Base-by-base conservation (phyloP, 129 eudicot species). In the Saposhnikovia divaricata region DNA sequence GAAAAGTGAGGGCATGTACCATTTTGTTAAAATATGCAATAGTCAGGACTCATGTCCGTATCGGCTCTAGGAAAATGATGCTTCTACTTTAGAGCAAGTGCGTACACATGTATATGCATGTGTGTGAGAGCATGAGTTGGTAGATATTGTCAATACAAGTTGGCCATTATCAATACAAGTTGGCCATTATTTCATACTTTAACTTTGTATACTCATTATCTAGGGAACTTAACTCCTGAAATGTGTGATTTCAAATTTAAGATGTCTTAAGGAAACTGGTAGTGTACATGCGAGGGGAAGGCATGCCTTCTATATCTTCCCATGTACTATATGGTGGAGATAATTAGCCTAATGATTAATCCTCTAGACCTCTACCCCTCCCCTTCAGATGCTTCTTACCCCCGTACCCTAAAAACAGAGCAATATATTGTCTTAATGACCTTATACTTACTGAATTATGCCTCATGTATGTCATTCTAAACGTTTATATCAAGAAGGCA, bases 1-100 rank as follows among this genome's bases (percentile, higher is more conserved):
- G 53, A 89, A 44, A 51, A 71, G 19, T 68, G 23, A 34, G 42
- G 39, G 9, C 39, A 57, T 28, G 9, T 65, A 34, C 42, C 73
- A 68, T 28, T 5, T 68, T n/a, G 25, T 66, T 27, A 31, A 3
- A 66, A 66, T 66, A 12, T 68, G 73, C 42, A 14, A 68, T 12
- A 68, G 73, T 28, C 42, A 68, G 14, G 73, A 13, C 37, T n/a
- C 37, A 4, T 61, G 34, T 61, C 37, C 13, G 23, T 31, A 27
- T 9, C 9, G 3, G 40, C 23, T 68, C 21, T 12, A 34, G 42
- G 72, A 68, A 68, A 5, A 25, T 31, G 13, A 66, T 28, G 72
- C 72, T 63, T 63, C 71, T 9, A 63, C 15, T 63, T 63, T 10
- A 63, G 38, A n/a, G 19, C 71, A 63, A 25, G 71, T 63, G 38